These are phyloP conservation scores for Penicillium soppii DNA, from an alignment of 495 filamentous ascomycete genomes.

Conservation along the genomic window DNA sequence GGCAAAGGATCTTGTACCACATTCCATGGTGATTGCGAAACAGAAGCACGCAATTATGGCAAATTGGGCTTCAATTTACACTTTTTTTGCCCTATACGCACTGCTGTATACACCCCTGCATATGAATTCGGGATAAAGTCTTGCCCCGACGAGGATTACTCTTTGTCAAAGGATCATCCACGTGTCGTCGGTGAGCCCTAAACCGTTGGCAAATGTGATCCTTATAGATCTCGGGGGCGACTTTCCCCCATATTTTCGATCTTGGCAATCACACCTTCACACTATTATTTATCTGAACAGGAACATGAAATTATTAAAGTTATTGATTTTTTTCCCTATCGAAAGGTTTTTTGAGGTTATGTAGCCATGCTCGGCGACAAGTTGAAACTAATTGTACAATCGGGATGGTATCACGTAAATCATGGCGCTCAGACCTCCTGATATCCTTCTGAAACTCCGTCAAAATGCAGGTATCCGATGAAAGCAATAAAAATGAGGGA, in stretches of 20 bases:
- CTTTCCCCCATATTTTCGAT: background rate
- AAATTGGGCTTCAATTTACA: too few relatives aligned
- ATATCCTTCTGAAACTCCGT: conserved; percentile 18
- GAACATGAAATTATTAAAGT: background rate
- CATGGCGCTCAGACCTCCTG: conserved; percentile 4
- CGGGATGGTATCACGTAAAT: conserved; percentile 21
- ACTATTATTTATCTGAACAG: background rate
- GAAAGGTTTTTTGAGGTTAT: background rate
- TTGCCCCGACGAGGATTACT: background rate
- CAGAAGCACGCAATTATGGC: conserved; percentile 1
- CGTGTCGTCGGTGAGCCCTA: conserved; percentile 2
- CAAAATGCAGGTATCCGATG: conserved; percentile 16
- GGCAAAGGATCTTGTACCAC: conserved; percentile 1
- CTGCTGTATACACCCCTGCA: too few relatives aligned
- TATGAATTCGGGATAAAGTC: background rate
- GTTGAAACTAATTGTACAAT: conserved; percentile 14
- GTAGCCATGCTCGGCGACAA: background rate
- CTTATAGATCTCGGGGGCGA: background rate
- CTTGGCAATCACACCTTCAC: background rate
- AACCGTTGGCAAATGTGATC: background rate
- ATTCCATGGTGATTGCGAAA: background rate
- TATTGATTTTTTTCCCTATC: background rate
- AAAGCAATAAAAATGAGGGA: conserved; percentile 4
- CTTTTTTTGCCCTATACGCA: too few relatives aligned
- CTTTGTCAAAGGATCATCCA: background rate